phyloP scores from a whole-genome alignment of 805 yeast species.

The Yarrowia sp. region DNA sequence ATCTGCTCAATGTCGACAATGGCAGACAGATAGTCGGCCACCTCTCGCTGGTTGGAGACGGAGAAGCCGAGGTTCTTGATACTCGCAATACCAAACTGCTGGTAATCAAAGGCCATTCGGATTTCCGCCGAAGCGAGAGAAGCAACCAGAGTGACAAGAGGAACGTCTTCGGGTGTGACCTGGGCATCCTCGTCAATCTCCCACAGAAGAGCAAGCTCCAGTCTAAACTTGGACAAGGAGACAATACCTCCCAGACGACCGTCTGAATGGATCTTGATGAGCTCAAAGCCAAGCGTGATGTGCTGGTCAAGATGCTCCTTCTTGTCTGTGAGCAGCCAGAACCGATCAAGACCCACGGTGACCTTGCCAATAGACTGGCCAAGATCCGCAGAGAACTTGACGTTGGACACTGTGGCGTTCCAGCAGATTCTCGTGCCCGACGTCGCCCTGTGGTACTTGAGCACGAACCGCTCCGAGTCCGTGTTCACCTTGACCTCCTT shows the following conservation, averaged over 20 bases:
- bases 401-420: conserved; percentile 64
- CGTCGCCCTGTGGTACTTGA: conserved; percentile 62
- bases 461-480: conserved; percentile 45
- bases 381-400: conserved; percentile 68
- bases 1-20: conserved; percentile 55
- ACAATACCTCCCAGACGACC: conserved; percentile 85
- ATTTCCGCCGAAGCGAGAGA: conserved; percentile 63
- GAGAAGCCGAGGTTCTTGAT: conserved; percentile 59
- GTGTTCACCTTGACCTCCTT: conserved; percentile 17
- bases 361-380: conserved; percentile 84
- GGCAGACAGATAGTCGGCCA: conserved; percentile 62
- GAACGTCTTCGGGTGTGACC: conserved; percentile 55
- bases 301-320: conserved; percentile 74
- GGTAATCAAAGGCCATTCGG: conserved; percentile 82
- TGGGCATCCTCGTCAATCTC: conserved; percentile 47
- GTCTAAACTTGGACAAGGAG: conserved; percentile 56
- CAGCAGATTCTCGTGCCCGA: conserved; percentile 76
- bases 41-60: conserved; percentile 71
- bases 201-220: conserved; percentile 79
- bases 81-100: conserved; percentile 74
- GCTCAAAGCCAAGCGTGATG: conserved; percentile 65
- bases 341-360: conserved; percentile 59
- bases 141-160: conserved; percentile 68
- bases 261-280: conserved; percentile 59
- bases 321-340: conserved; percentile 76